Conservation (phyloP, 345 rosid species). For the Cardiospermum halicacabum region DNA sequence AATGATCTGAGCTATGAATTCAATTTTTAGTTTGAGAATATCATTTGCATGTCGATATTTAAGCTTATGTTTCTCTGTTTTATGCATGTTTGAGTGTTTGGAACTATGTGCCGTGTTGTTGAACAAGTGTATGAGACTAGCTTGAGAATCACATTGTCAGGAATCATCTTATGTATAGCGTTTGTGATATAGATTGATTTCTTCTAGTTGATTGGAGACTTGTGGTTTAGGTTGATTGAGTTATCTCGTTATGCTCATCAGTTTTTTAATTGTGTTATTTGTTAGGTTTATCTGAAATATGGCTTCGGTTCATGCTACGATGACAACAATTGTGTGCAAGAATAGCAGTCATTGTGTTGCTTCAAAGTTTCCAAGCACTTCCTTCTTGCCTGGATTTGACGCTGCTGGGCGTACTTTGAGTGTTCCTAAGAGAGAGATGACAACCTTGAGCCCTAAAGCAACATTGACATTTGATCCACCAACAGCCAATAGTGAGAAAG, state of each 20-base stretch:
- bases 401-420: conserved; percentile 35
- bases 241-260: neutral
- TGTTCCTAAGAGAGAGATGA: conserved; percentile 41
- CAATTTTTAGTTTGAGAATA: too few species aligned
- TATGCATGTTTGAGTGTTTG: too few species aligned
- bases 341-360: conserved; percentile 43
- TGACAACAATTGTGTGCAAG: conserved; percentile 51
- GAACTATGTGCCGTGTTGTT: too few species aligned
- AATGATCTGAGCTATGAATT: too few species aligned
- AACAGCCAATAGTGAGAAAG: conserved; percentile 42
- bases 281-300: conserved; percentile 27
- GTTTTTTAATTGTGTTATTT: neutral
- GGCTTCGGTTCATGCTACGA: conserved; percentile 64
- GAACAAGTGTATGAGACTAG: too few species aligned
- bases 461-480: conserved; percentile 81
- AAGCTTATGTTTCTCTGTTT: too few species aligned
- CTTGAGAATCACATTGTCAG: too few species aligned
- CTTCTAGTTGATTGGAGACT: neutral
- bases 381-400: conserved; percentile 63
- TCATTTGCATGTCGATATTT: too few species aligned
- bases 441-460: conserved; percentile 39
- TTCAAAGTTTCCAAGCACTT: conserved; percentile 39
- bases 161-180: too few species aligned
- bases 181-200: too few species aligned
- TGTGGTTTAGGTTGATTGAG: neutral